Conservation (phyloP, 163 green algal genomes). For the Scenedesmus sp. region DNA sequence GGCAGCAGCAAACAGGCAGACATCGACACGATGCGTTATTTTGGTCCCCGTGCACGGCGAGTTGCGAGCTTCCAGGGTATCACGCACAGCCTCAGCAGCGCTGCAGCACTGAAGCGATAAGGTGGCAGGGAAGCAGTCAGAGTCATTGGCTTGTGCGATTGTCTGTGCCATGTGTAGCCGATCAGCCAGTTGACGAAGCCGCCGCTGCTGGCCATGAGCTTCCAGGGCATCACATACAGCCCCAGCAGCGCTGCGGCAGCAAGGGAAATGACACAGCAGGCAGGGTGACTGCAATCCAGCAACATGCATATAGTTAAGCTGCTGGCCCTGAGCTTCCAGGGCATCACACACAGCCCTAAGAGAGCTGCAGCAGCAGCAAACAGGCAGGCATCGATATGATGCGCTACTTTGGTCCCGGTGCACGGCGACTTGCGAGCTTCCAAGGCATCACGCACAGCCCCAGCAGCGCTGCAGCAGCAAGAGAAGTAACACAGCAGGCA, state of each 20-base stretch:
- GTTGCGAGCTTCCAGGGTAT: conserved; percentile 78
- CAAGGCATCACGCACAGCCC: conserved; percentile 74
- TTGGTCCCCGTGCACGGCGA: neutral
- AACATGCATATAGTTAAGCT: conserved; percentile 1
- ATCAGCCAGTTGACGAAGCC: conserved; percentile 86
- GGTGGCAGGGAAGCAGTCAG: no score
- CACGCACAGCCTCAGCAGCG: conserved; percentile 66
- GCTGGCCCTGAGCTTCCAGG: conserved; percentile 77
- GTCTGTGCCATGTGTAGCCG: conserved; percentile 54
- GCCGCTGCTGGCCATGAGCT: conserved; percentile 69
- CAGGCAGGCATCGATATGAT: neutral
- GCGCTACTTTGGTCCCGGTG: no score
- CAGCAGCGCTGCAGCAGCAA: conserved; percentile 60
- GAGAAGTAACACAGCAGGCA: no score
- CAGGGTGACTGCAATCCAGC: no score
- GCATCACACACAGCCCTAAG: conserved; percentile 70
- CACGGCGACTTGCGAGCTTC: conserved; percentile 66
- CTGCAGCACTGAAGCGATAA: conserved; percentile 47
- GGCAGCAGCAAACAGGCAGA: conserved; percentile 17
- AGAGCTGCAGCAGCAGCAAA: conserved; percentile 55
- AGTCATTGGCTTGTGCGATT: neutral
- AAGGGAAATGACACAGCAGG: no score
- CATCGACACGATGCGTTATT: neutral
- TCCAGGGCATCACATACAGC: conserved; percentile 55
- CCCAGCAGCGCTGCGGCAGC: no score